A percentile compares a stretch with the other conserved stretches of the same genome.
Conservation (phyloP, 441 rosid genomes). For the Sinapis alba region DNA sequence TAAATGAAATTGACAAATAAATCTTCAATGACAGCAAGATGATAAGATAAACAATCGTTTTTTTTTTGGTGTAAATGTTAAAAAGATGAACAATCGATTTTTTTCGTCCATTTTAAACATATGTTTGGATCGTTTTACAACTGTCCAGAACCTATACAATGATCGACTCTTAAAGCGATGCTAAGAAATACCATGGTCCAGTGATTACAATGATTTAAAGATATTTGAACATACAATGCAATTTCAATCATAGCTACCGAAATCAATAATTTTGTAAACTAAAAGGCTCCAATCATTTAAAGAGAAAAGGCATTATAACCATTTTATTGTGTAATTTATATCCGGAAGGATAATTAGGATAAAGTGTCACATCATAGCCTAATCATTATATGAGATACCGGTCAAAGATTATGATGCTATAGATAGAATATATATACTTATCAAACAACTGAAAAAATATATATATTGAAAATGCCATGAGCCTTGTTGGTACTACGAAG, state of each 20-base stretch:
- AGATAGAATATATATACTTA: neutral
- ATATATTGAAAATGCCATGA: neutral
- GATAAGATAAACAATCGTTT: neutral
- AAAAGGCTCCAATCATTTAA: conserved; percentile 31
- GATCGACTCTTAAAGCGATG: neutral
- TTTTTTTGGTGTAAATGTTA: too few relatives aligned
- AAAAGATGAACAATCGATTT: neutral
- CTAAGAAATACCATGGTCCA: neutral
- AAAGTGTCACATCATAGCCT: conserved; percentile 29
- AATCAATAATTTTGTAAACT: conserved; percentile 10
- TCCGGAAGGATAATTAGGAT: conserved; percentile 22
- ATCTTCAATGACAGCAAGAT: neutral
- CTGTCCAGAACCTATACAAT: neutral
- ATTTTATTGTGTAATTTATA: conserved; percentile 4
- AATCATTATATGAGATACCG: conserved; percentile 31
- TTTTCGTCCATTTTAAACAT: neutral
- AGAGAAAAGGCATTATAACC: conserved; percentile 17
- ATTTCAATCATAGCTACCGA: conserved; percentile 10
- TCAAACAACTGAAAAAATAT: neutral
- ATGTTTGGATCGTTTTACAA: neutral
- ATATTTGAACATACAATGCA: neutral
- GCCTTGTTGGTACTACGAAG: conserved; percentile 14
- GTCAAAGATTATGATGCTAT: conserved; percentile 28
- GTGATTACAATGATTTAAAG: conserved; percentile 29
- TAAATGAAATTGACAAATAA: neutral